phyloP scores from a whole-genome alignment of 2,329 filamentous ascomycete genomes.

The Apiospora saccharicola region DNA sequence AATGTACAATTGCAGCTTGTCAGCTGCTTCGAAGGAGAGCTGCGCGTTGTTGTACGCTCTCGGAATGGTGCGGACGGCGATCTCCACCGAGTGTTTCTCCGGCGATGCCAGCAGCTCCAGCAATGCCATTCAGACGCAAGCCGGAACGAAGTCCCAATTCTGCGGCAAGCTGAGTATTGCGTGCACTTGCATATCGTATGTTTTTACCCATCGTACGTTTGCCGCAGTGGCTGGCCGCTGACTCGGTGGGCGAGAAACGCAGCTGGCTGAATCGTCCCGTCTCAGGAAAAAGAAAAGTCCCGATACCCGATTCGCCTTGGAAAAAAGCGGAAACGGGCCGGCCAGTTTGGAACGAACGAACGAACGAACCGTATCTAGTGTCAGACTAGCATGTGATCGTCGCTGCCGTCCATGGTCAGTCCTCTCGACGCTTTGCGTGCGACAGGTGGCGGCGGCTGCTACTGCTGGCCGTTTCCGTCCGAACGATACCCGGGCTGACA shows the following conservation, averaged over 20 bases:
- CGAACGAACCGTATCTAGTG: background rate
- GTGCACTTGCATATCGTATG: background rate
- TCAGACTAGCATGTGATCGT: slow-evolving; percentile 7
- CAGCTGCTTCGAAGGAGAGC: no score
- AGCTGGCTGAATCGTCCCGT: background rate
- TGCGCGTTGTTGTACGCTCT: background rate
- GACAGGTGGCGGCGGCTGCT: no score
- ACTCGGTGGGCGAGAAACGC: background rate
- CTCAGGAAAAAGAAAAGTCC: no score
- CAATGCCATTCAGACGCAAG: background rate
- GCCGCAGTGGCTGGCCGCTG: background rate
- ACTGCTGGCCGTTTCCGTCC: no score
- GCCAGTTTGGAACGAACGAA: background rate
- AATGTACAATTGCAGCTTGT: no score
- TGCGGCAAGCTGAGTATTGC: background rate
- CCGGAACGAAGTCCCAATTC: background rate
- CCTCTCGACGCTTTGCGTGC: no score
- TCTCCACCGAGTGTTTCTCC: background rate
- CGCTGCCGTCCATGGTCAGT: background rate
- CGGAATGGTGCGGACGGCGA: background rate
- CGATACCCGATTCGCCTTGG: background rate
- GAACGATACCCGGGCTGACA: no score
- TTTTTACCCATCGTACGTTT: background rate
- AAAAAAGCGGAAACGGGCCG: slow-evolving; percentile 9
- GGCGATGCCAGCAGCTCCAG: background rate